Evolutionary conservation across 163 green algal genomes (phyloP).

Genomic region (Scenedesmus sp.): DNA sequence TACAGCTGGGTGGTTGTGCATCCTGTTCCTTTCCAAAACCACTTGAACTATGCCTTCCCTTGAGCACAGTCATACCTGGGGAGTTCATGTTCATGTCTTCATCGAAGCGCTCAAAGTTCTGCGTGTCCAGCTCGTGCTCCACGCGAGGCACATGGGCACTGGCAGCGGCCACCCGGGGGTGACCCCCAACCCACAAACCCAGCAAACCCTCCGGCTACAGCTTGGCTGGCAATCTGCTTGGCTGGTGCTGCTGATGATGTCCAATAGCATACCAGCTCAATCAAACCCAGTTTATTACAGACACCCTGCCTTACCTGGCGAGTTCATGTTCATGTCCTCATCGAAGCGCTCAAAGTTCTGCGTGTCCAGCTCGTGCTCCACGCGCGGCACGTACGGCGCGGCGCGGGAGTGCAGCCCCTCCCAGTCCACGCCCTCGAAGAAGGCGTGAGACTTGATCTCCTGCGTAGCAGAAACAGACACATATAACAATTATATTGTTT

Average conservation of each 20-base stretch:
- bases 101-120: constrained; percentile 99
- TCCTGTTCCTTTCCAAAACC: too few species aligned
- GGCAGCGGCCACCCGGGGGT: too few species aligned
- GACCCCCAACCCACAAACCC: too few species aligned
- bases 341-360: constrained; percentile 99
- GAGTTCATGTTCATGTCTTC: constrained; percentile 70
- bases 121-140: constrained; percentile 93
- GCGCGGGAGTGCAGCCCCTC: constrained; percentile 72
- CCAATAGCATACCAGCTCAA: background rate
- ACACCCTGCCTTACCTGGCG: constrained; percentile 16
- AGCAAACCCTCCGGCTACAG: too few species aligned
- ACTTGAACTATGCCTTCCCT: too few species aligned
- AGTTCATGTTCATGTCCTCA: constrained; percentile 73
- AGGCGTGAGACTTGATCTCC: constrained; percentile 84
- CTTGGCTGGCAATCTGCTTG: background rate
- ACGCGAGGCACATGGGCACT: constrained; percentile 75
- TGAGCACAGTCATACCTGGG: background rate
- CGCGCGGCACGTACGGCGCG: constrained; percentile 86
- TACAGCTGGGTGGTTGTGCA: too few species aligned
- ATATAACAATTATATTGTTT: too few species aligned
- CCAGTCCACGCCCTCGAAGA: constrained; percentile 95
- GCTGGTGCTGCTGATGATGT: background rate
- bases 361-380: constrained; percentile 96
- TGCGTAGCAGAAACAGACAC: background rate
- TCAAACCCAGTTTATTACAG: background rate